phyloP scores from a whole-genome alignment of 768 basidiomycete genomes.

The Collybiopsis confluens region DNA sequence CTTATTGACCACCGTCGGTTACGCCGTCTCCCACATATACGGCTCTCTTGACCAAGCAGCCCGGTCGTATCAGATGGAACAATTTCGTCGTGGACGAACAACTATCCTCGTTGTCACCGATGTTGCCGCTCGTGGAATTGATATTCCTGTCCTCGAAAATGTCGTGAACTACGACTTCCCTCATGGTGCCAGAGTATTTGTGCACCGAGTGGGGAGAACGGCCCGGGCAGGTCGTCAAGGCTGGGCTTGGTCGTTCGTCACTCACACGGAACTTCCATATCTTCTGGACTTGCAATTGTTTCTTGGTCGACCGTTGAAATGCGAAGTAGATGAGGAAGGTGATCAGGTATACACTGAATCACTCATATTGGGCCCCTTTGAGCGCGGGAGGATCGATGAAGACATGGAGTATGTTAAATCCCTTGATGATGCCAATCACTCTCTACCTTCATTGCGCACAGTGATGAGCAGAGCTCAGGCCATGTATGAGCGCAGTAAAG shows the following conservation, averaged over 20 bases:
- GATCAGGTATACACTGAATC: slow-evolving; percentile 67
- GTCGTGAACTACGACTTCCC: slow-evolving; percentile 99
- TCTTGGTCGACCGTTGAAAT: slow-evolving; percentile 71
- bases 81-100: slow-evolving; percentile 77
- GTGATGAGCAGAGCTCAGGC: slow-evolving; percentile 87
- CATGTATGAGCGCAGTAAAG: slow-evolving; percentile 93
- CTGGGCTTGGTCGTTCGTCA: slow-evolving; percentile 95
- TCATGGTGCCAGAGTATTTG: slow-evolving; percentile 86
- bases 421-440: slow-evolving; percentile 60
- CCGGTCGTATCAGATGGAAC: slow-evolving; percentile 84
- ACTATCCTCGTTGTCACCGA: slow-evolving; percentile 94
- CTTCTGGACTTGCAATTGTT: slow-evolving; percentile 92
- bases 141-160: slow-evolving; percentile 94
- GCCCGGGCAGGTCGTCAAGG: slow-evolving; percentile 93
- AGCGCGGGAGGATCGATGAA: slow-evolving; percentile 74
- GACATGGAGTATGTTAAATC: slow-evolving; percentile 77
- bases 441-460: slow-evolving; percentile 61
- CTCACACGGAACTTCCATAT: slow-evolving; percentile 81
- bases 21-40: slow-evolving; percentile 90
- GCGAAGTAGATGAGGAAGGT: slow-evolving; percentile 41
- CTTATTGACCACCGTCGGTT: slow-evolving; percentile 76
- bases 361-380: slow-evolving; percentile 78
- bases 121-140: slow-evolving; percentile 96
- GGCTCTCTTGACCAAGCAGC: slow-evolving; percentile 92
- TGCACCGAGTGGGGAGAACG: slow-evolving; percentile 96